Evolutionary conservation across 2,329 filamentous ascomycete species (phyloP).

Genomic region (Pestalotiopsis sp.): DNA sequence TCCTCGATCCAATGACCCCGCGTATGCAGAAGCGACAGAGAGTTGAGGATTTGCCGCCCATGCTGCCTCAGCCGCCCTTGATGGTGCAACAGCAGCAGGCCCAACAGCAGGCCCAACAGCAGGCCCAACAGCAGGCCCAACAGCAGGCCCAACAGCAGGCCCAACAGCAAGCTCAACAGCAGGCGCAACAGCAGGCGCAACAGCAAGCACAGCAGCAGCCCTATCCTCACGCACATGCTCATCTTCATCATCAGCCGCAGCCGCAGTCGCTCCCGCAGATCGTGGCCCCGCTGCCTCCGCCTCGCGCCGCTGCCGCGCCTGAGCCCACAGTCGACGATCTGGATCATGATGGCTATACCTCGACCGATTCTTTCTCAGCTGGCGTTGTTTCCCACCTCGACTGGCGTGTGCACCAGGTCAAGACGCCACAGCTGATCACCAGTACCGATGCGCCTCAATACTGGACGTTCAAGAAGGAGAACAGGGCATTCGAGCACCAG

Average conservation of each 20-base stretch:
- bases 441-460: conserved; percentile 53
- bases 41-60: conserved; percentile 18
- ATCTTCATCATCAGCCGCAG: too few relatives aligned
- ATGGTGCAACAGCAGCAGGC: not conserved
- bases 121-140: too few relatives aligned
- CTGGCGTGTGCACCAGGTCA: conserved; percentile 54
- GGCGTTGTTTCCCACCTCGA: conserved; percentile 46
- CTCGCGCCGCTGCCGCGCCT: conserved; percentile 5
- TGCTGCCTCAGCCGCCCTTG: not conserved
- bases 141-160: too few relatives aligned
- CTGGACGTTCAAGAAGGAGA: conserved; percentile 49
- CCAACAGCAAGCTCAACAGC: too few relatives aligned
- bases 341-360: conserved; percentile 48
- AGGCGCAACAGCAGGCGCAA: too few relatives aligned
- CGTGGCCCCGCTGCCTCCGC: not conserved
- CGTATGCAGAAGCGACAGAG: conserved; percentile 31
- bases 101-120: too few relatives aligned
- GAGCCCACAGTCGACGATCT: conserved; percentile 36
- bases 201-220: too few relatives aligned
- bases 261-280: not conserved
- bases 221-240: too few relatives aligned
- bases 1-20: conserved; percentile 28
- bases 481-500: conserved; percentile 51
- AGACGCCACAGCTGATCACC: conserved; percentile 46
- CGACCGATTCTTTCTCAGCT: conserved; percentile 49